A percentile compares a stretch with the other conserved stretches of the same genome.
These are phyloP conservation scores for Backusella tarrabulga DNA, from an alignment of 192 early-diverging fungal species.

Conservation along the genomic window DNA sequence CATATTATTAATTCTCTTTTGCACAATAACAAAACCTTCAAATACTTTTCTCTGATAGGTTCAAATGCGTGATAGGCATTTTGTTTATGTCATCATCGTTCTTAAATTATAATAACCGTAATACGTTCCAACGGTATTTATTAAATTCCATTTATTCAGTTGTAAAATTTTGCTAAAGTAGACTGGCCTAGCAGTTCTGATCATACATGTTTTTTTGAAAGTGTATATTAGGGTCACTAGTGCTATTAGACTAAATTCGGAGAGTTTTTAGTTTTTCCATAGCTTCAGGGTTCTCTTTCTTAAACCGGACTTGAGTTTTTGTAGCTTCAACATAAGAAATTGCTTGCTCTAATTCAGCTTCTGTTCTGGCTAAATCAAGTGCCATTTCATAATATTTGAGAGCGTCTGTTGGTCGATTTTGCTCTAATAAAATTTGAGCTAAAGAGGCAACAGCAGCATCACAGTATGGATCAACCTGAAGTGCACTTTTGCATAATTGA, in stretches of 20 bases:
- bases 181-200: not conserved
- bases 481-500: conserved; percentile 72
- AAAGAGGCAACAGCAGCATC: conserved; percentile 88
- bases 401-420: conserved; percentile 85
- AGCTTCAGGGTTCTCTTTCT: conserved; percentile 21
- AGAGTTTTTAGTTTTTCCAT: conserved; percentile 18
- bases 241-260: not conserved
- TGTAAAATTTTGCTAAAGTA: not conserved
- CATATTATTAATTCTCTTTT: not conserved
- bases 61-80: not conserved
- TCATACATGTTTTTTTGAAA: not conserved
- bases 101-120: not conserved
- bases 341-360: conserved; percentile 86
- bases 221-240: not conserved
- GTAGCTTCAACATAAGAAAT: conserved; percentile 70
- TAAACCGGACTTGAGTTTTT: conserved; percentile 45
- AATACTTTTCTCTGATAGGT: not conserved
- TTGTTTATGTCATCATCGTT: not conserved
- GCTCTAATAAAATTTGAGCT: conserved; percentile 80
- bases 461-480: conserved; percentile 92
- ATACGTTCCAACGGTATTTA: not conserved
- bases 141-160: not conserved
- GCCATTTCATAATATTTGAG: conserved; percentile 80
- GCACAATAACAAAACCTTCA: not conserved
- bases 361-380: conserved; percentile 80